A percentile compares a stretch with the other conserved stretches of the same genome.
These are phyloP conservation scores for Tylopilus sp. DNA, from an alignment of 768 basidiomycete genomes.

Conservation along the genomic window DNA sequence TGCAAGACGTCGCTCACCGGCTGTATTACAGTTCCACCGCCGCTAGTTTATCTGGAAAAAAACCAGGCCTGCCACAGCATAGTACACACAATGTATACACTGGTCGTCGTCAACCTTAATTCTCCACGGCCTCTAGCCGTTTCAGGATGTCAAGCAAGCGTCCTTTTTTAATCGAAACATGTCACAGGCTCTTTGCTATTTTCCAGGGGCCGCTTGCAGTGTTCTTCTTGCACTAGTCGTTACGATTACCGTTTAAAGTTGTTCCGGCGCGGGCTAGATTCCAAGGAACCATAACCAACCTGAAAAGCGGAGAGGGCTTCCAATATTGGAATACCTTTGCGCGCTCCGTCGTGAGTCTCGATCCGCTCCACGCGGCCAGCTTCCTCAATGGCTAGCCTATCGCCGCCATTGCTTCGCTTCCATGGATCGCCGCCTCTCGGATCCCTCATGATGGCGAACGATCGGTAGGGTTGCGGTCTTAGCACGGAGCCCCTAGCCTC, in stretches of 20 bases:
- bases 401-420: conserved; percentile 24
- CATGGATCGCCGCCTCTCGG: conserved; percentile 17
- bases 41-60: conserved; percentile 3
- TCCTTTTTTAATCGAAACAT: conserved; percentile 8
- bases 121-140: conserved; percentile 2
- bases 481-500: conserved; percentile 6
- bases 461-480: conserved; percentile 9
- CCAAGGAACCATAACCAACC: conserved; percentile 9
- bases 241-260: conserved; percentile 10
- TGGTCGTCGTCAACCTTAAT: conserved; percentile 1
- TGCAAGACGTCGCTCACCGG: conserved; percentile 80
- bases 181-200: conserved; percentile 3
- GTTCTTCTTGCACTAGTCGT: conserved; percentile 7
- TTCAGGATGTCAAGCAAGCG: conserved; percentile 1
- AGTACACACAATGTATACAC: neutral
- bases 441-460: conserved; percentile 5
- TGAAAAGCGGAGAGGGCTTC: conserved; percentile 1
- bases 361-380: conserved; percentile 18
- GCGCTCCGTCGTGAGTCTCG: conserved; percentile 9
- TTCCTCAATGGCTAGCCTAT: conserved; percentile 22
- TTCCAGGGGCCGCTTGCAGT: conserved; percentile 7
- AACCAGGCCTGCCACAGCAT: conserved; percentile 1
- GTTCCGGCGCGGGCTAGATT: conserved; percentile 9
- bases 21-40: conserved; percentile 71
- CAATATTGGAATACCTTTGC: neutral